These are phyloP conservation scores for Eucalyptus polybractea DNA, from an alignment of 345 rosid genomes.

Conservation along the genomic window DNA sequence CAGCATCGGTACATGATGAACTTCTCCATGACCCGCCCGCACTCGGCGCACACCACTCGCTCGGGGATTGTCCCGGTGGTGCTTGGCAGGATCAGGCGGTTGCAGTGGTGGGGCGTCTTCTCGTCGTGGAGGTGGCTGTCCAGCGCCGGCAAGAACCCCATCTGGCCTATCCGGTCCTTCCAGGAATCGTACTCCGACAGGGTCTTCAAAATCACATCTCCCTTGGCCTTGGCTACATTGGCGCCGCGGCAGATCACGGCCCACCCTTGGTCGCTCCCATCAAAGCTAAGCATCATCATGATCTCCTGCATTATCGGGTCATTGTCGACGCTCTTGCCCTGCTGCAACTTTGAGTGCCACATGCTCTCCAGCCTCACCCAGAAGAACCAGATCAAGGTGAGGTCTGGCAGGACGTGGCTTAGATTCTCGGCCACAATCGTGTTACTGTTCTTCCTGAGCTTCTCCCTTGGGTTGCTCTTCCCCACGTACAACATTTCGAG, in stretches of 20 bases:
- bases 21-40: constrained; percentile 42
- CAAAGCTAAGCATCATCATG: constrained; percentile 38
- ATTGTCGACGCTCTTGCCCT: constrained; percentile 11
- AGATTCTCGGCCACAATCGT: constrained; percentile 6
- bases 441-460: constrained; percentile 6
- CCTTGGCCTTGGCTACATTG: constrained; percentile 28
- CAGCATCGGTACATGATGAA: constrained; percentile 57
- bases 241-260: constrained; percentile 24
- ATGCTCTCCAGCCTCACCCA: constrained; percentile 59
- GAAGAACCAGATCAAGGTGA: constrained; percentile 27
- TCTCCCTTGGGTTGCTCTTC: constrained; percentile 23
- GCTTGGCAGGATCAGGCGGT: constrained; percentile 36
- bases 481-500: constrained; percentile 48
- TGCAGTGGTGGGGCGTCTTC: constrained; percentile 33
- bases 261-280: constrained; percentile 53
- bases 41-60: constrained; percentile 44
- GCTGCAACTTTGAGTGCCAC: constrained; percentile 50
- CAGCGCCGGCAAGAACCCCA: constrained; percentile 32
- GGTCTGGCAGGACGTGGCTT: constrained; percentile 15
- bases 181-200: constrained; percentile 6
- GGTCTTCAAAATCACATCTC: neutral
- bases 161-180: neutral
- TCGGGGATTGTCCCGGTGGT: constrained; percentile 26
- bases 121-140: constrained; percentile 6
- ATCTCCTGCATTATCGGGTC: constrained; percentile 46